Evolutionary conservation across 257 asterid genomes (phyloP).

Genomic region (Gardenia jasminoides): DNA sequence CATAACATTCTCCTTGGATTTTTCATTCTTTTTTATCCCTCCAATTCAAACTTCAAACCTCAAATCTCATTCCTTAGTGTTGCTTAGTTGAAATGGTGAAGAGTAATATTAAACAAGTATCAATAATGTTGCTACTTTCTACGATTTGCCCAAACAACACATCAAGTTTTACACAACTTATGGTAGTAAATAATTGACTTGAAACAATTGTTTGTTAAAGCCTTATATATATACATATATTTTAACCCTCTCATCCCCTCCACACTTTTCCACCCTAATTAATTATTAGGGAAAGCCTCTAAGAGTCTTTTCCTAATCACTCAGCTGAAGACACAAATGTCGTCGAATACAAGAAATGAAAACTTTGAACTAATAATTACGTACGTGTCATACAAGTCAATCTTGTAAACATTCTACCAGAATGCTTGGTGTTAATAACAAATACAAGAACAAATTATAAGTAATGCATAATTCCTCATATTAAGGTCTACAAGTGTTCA

Average conservation of each 20-base stretch:
- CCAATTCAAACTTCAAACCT: constrained; percentile 14
- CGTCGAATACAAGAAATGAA: background rate
- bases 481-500: no score
- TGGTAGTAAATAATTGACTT: background rate
- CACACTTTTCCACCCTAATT: no score
- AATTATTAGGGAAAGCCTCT: no score
- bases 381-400: background rate
- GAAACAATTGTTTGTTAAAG: background rate
- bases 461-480: no score
- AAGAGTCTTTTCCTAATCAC: no score
- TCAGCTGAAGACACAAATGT: background rate
- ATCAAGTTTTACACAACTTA: background rate
- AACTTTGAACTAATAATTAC: background rate
- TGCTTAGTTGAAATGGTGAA: no score
- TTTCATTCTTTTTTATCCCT: constrained; percentile 24
- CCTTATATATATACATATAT: no score
- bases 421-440: no score
- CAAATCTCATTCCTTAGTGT: background rate
- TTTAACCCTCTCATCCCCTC: no score
- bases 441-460: no score
- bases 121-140: background rate
- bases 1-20: constrained; percentile 41
- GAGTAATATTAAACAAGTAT: background rate
- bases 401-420: no score
- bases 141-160: background rate